phyloP scores from a whole-genome alignment of 805 yeast genomes.

The Metschnikowia cubensis region DNA sequence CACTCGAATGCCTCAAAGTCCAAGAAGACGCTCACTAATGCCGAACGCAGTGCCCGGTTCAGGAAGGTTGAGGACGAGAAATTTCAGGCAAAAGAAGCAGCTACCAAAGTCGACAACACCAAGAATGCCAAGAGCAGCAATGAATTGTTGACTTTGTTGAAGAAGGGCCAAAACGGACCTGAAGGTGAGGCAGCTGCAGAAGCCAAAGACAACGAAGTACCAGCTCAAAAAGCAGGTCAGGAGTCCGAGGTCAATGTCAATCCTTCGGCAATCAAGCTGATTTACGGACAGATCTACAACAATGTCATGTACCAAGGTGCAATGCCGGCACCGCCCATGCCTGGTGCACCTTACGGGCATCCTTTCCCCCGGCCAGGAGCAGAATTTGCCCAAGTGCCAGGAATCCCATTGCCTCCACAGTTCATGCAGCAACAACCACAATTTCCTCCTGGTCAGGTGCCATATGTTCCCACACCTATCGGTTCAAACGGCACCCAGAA shows the following conservation, averaged over 20 bases:
- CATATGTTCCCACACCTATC: not conserved
- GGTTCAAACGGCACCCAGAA: not conserved
- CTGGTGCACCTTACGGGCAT: conserved; percentile 3
- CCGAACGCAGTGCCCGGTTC: conserved; percentile 14
- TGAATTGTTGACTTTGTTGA: conserved; percentile 30
- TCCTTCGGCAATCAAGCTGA: conserved; percentile 35
- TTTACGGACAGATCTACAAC: conserved; percentile 42
- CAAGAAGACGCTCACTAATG: conserved; percentile 26
- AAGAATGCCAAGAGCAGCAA: conserved; percentile 26
- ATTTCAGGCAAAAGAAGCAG: conserved; percentile 5
- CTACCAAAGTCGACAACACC: conserved; percentile 9
- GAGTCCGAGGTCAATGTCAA: conserved; percentile 17
- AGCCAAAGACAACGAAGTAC: not conserved
- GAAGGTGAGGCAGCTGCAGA: conserved; percentile 1
- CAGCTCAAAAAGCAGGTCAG: conserved; percentile 7
- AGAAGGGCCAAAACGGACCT: conserved; percentile 19
- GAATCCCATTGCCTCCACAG: conserved; percentile 36
- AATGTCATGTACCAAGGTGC: conserved; percentile 40
- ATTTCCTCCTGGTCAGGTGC: conserved; percentile 2
- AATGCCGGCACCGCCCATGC: conserved; percentile 9
- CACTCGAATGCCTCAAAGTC: conserved; percentile 62
- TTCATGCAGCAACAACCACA: conserved; percentile 24
- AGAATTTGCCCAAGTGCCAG: conserved; percentile 31
- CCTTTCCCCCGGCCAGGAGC: conserved; percentile 1
- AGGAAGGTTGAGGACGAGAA: conserved; percentile 11